Evolutionary conservation across 2,329 filamentous ascomycete species (phyloP), one percentile per base, ranked within the genome.

Genomic region (Parastagonospora avenae): DNA sequence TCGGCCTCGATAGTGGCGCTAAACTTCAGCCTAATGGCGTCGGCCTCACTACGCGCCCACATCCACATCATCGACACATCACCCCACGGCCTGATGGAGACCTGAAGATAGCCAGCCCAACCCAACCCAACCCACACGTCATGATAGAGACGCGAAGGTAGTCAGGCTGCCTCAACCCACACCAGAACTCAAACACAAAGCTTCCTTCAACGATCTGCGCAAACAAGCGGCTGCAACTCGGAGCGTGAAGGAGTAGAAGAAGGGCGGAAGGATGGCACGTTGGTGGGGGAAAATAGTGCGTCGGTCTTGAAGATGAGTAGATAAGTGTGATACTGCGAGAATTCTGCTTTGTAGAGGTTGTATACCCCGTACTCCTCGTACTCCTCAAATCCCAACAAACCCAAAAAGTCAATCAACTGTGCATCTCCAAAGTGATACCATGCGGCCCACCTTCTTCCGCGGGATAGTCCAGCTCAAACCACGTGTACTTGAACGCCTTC

Each of bases 401-500:
- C 15, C 32, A 3, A 27, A 8, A 24, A 14, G 10, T 2, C 38
- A 16, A 31, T 14, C 29, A 60, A 2, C 30, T 39, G 42, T 60
- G 55, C 63, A 71, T 64, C 37, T 69, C 69, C 47, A 68, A 64
- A 28, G 62, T 62, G 39, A 72, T 55, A 2, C 70, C 70, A 59
- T 73, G 63, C 29, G 63, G 52, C 4, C 63, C 63, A 0, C 62
- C 63, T 14, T 57, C 38, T 4, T 9, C 35, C 10, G 46, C 19
- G 8, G 55, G 57, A 43, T 70, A 60, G 24, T 64, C 57, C 48
- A 70, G 32, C 51, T 73, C 70, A 55, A 60, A 72, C 68, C 70
- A 72, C 9, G 47, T 61, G 4, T 66, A 43, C 12, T 55, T 59
- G 28, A 67, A 56, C n/a, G 55, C 45, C 27, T 51, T 50, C 4